Base-by-base conservation (phyloP, 2,329 filamentous ascomycete species). In the Pseudogymnoascus sp. region DNA sequence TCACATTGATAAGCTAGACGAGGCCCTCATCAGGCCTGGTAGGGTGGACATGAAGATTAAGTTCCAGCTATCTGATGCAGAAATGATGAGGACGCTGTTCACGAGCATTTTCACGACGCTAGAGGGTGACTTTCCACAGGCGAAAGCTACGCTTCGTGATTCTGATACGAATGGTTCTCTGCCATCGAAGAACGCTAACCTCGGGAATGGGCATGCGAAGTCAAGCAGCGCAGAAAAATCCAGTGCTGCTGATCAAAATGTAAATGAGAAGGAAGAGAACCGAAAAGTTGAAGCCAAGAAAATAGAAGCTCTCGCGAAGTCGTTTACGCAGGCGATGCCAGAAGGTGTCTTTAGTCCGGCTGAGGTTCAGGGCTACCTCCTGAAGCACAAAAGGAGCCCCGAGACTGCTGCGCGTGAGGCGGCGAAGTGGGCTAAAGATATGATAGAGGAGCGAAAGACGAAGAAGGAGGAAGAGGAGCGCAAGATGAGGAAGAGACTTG, bases 321-420 rank as follows among this genome's bases (percentile, higher is more conserved):
- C 78, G 42, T 88, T 89, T 68, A 79, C 81, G 1, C 68, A 74
- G 7, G 74, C 78, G 53, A 80, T 88, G 42, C 83, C 83, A 0
- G 74, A 76, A 6, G 76, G 74, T 7, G 73, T 74, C n/a, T 81
- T 87, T 65, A 82, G 79, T 36, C 85, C 86, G 0, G 86, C 86
- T 0, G 83, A 87, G 72, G 82, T 88, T 47, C 86, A 88, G 70
- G 85, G 85, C 0, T 88, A 86, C 71, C 71, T 88, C 63, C 75
- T 88, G 42, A 86, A 85, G 74, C 76, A 84, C 42, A 88, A 87
- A 74, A 82, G 82, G 72, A 77, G 78, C 36, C 84, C 85, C 2
- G 76, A 77, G 5, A 76, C 76, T 66, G 85, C 86, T 1, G 72
- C 87, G 21, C 75, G 76, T 19, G 82, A 85, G 67, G 81, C 79